Evolutionary conservation across 148 eudicot species (phyloP).

Genomic region (Simmondsia chinensis): DNA sequence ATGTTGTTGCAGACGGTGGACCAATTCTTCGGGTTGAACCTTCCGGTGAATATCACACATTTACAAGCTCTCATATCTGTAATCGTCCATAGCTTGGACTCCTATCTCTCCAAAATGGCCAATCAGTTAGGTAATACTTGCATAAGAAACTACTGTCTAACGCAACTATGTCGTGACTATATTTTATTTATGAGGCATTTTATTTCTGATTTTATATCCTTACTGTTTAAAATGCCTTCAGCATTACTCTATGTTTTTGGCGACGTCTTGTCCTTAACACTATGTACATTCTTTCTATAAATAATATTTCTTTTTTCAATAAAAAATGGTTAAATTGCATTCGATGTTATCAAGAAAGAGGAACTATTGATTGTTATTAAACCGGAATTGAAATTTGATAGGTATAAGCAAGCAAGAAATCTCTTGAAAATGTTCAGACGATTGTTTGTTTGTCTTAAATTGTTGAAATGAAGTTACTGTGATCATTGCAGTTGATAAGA

Average conservation of each 20-base stretch:
- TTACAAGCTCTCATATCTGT: constrained; percentile 87
- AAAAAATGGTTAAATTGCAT: too few species aligned
- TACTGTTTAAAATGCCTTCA: too few species aligned
- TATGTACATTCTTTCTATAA: too few species aligned
- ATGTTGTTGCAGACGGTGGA: constrained; percentile 67
- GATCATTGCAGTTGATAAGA: constrained; percentile 58
- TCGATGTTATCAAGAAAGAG: too few species aligned
- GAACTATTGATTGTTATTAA: too few species aligned
- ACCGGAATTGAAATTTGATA: too few species aligned
- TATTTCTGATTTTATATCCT: neutral
- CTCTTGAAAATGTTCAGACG: neutral
- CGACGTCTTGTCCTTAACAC: too few species aligned
- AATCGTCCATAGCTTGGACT: constrained; percentile 71
- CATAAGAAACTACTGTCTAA: constrained; percentile 4
- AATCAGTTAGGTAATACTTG: constrained; percentile 55
- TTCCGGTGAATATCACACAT: constrained; percentile 82
- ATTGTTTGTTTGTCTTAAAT: constrained; percentile 1
- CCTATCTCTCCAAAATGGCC: constrained; percentile 50
- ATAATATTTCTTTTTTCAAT: too few species aligned
- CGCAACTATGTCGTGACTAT: too few species aligned
- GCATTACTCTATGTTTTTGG: too few species aligned
- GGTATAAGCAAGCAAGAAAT: too few species aligned
- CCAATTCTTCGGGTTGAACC: constrained; percentile 72
- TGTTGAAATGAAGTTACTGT: too few species aligned
- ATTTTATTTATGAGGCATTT: neutral